Evolutionary conservation across 2,329 filamentous ascomycete genomes (phyloP), one percentile per base, ranked within the genome.

Genomic region (Diplodia scrobiculata): DNA sequence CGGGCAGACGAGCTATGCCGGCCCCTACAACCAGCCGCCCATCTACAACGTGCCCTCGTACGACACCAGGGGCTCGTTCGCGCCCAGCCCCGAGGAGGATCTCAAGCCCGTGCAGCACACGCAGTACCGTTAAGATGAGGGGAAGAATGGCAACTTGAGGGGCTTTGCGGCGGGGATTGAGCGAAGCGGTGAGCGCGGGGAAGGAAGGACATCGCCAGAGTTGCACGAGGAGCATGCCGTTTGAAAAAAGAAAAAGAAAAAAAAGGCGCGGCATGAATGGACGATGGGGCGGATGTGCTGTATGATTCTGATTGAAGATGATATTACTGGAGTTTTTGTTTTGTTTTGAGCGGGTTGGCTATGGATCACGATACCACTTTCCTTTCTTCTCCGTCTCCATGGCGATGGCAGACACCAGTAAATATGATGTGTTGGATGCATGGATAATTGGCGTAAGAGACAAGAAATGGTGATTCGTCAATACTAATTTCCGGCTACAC

Each of bases 1-100:
- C 36, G 63, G 51, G 2, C 60, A 65, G 41, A 32, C 63, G 11
- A 13, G 14, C 51, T 34, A 51, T 38, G 32, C 9, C 27, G 41
- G 41, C 17, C 4, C 34, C 17, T 54, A 63, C 48, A 19, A 11
- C 51, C 38, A 59, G 25, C 19, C 36, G 25, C 48, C 25, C 21
- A 10, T 25, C 19, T 29, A 41, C 5, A 21, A 13, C 34, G 41
- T 36, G 7, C 58, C 55, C 3, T 19, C n/a, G 19, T 47, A 53
- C 48, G 34, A 29, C 53, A 38, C 17, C 29, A 48, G 17, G 27
- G 21, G 27, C 5, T 9, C 51, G 0, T 25, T 34, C 36, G 63
- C 51, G 62, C 25, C 62, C 10, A 36, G 25, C 11, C 14, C 41
- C 13, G 13, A 53, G 14, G 36, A 55, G 34, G 36, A 55, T n/a